phyloP scores from a whole-genome alignment of 129 eudicot species.

The Smallanthus sonchifolius region DNA sequence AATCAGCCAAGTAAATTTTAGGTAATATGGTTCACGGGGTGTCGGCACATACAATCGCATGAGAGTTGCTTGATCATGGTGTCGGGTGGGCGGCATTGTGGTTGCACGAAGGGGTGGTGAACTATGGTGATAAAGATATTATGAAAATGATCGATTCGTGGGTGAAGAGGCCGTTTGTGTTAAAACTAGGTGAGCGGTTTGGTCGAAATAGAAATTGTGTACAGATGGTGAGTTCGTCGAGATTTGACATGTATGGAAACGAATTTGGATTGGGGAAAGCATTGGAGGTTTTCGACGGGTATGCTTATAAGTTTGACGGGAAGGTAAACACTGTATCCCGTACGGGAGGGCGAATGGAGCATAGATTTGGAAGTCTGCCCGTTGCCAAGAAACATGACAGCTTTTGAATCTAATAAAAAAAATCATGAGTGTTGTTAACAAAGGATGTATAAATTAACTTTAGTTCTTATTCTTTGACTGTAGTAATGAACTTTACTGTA shows the following conservation, averaged over 20 bases:
- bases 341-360: conserved; percentile 32
- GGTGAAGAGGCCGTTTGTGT: conserved; percentile 9
- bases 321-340: not conserved
- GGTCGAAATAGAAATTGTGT: conserved; percentile 9
- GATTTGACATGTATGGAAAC: conserved; percentile 9
- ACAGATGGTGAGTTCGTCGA: not conserved
- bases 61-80: conserved; percentile 16
- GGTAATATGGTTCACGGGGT: conserved; percentile 3
- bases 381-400: conserved; percentile 29
- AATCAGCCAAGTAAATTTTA: not conserved
- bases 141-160: not conserved
- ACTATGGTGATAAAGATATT: not conserved
- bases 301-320: conserved; percentile 3
- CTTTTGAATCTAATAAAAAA: conserved; percentile 35
- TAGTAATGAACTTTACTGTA: no score
- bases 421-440: conserved; percentile 8
- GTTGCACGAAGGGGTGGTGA: conserved; percentile 5
- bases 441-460: no score
- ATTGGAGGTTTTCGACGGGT: conserved; percentile 7
- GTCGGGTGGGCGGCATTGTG: conserved; percentile 14
- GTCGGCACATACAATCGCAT: not conserved
- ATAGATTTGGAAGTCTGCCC: conserved; percentile 41
- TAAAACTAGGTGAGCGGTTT: not conserved
- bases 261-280: conserved; percentile 18
- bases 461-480: no score